Evolutionary conservation across 2,329 filamentous ascomycete genomes (phyloP).

Genomic region (Fusarium sp.): DNA sequence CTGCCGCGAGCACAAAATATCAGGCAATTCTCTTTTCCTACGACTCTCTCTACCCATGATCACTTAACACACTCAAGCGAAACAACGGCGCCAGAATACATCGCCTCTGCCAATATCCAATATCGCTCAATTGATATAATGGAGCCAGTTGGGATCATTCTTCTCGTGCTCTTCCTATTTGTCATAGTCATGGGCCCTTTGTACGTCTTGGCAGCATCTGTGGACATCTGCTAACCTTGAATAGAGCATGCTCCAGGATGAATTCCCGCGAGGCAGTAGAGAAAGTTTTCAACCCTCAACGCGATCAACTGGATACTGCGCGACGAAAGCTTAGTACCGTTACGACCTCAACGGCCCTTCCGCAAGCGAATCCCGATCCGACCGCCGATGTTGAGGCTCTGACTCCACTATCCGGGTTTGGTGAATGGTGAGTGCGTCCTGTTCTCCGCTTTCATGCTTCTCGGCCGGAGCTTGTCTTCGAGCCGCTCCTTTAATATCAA

Average conservation of each 20-base stretch:
- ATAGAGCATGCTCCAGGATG: slow-evolving; percentile 34
- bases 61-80: background rate
- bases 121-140: slow-evolving; percentile 13
- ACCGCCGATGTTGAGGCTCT: slow-evolving; percentile 34
- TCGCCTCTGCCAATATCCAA: background rate
- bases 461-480: slow-evolving; percentile 4
- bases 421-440: slow-evolving; percentile 43
- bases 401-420: slow-evolving; percentile 32
- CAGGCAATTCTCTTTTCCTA: background rate
- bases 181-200: slow-evolving; percentile 38
- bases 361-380: slow-evolving; percentile 14
- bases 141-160: slow-evolving; percentile 43
- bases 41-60: background rate
- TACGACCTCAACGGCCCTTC: slow-evolving; percentile 37
- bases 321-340: slow-evolving; percentile 47
- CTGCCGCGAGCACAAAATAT: slow-evolving; percentile 3
- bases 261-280: slow-evolving; percentile 15
- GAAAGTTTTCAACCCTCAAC: slow-evolving; percentile 37
- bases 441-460: slow-evolving; percentile 15
- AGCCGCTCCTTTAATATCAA: background rate
- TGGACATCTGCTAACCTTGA: slow-evolving; percentile 2
- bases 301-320: slow-evolving; percentile 38
- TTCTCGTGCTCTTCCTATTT: slow-evolving; percentile 39
- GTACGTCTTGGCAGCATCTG: slow-evolving; percentile 11
- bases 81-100: background rate